Evolutionary conservation across 306 rosid species (phyloP).

Genomic region (Quercus cerris): DNA sequence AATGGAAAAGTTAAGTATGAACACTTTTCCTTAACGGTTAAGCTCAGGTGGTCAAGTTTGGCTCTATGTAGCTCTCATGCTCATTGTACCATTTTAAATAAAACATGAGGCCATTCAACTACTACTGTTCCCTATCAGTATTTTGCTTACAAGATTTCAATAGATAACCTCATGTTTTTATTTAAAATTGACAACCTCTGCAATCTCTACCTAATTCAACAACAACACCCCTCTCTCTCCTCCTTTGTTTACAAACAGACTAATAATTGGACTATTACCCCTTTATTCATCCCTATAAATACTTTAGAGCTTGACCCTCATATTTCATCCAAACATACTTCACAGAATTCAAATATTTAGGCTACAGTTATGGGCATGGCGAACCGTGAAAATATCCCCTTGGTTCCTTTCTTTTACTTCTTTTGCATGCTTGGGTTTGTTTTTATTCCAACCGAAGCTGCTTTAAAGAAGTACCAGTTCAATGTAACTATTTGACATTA

Average conservation of each 20-base stretch:
- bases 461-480: slow-evolving; percentile 18
- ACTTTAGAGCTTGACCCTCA: neutral
- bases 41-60: neutral
- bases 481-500: neutral
- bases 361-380: neutral
- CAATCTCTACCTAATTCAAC: neutral
- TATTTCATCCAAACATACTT: neutral
- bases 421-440: neutral
- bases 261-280: no score
- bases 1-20: neutral
- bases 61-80: neutral
- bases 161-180: neutral
- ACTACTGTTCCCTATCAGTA: neutral
- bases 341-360: neutral
- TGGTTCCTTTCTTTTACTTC: neutral
- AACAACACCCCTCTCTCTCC: neutral
- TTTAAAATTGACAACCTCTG: neutral
- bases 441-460: slow-evolving; percentile 17
- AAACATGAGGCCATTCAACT: neutral
- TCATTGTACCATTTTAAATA: neutral
- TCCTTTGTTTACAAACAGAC: no score
- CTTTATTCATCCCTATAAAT: neutral
- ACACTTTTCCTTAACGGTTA: neutral
- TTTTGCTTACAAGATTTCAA: neutral
- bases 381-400: neutral